Evolutionary conservation across 495 filamentous ascomycete species (phyloP).

Genomic region (Clavariopsis aquatica): DNA sequence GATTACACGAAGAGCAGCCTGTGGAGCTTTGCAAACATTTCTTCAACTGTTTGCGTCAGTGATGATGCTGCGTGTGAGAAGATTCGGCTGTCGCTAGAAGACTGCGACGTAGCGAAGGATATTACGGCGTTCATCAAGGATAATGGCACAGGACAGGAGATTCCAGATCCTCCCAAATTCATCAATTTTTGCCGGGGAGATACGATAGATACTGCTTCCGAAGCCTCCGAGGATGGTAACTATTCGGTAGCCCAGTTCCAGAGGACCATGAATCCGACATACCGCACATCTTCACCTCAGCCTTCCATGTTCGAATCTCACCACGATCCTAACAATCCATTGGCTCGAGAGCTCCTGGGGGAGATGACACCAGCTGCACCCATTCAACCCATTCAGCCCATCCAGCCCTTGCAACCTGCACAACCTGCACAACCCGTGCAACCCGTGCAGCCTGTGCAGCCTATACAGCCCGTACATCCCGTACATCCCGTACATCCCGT

Average conservation of each 20-base stretch:
- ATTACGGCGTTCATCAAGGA: constrained; percentile 89
- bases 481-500: background rate
- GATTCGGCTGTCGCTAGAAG: constrained; percentile 89
- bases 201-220: constrained; percentile 73
- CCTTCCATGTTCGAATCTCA: constrained; percentile 87
- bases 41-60: constrained; percentile 97
- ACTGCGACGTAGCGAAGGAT: constrained; percentile 95
- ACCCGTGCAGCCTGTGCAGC: constrained; percentile 46
- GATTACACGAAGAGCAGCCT: constrained; percentile 97
- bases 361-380: constrained; percentile 48
- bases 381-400: constrained; percentile 44
- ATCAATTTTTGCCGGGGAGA: constrained; percentile 98
- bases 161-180: constrained; percentile 94
- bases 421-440: constrained; percentile 1
- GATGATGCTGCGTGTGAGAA: constrained; percentile 97
- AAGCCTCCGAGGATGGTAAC: constrained; percentile 76
- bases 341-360: constrained; percentile 64
- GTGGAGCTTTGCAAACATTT: constrained; percentile 96
- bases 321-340: constrained; percentile 73
- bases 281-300: constrained; percentile 86
- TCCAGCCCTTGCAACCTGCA: constrained; percentile 1
- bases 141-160: constrained; percentile 89
- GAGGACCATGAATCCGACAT: constrained; percentile 90
- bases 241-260: constrained; percentile 96
- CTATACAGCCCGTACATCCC: constrained; percentile 4